Evolutionary conservation across 306 rosid species (phyloP).

Genomic region (Cucurbita argyrosperma): DNA sequence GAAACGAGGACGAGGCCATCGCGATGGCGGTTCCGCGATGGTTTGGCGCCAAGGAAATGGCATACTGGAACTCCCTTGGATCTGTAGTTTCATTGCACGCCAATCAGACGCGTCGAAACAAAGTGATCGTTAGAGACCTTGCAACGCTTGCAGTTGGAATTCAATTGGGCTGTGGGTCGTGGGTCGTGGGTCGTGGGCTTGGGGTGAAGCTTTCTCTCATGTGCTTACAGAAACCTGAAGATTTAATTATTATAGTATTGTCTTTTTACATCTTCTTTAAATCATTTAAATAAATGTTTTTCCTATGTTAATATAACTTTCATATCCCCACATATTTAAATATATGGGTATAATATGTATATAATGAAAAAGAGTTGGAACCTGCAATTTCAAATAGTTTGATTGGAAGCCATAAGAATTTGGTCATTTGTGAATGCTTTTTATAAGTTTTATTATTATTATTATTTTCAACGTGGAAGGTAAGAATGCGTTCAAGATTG

Average conservation of each 20-base stretch:
- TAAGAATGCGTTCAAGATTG: neutral
- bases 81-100: neutral
- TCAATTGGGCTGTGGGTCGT: neutral
- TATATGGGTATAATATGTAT: neutral
- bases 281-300: neutral
- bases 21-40: slow-evolving; percentile 35
- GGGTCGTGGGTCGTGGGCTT: neutral
- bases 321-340: neutral
- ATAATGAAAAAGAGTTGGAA: neutral
- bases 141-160: neutral
- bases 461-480: neutral
- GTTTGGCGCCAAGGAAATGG: slow-evolving; percentile 40
- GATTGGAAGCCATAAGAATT: neutral
- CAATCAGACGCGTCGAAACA: neutral
- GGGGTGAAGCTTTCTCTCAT: neutral
- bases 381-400: neutral
- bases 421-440: neutral
- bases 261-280: neutral
- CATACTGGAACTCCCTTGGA: neutral
- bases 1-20: slow-evolving; percentile 20
- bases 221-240: neutral
- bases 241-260: too few species aligned
- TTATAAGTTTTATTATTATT: neutral
- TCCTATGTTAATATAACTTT: neutral
- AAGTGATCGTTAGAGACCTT: neutral